Evolutionary conservation across 208 protist species (phyloP), one percentile per base, ranked within the genome.

Genomic region (Angomonas ambiguus): DNA sequence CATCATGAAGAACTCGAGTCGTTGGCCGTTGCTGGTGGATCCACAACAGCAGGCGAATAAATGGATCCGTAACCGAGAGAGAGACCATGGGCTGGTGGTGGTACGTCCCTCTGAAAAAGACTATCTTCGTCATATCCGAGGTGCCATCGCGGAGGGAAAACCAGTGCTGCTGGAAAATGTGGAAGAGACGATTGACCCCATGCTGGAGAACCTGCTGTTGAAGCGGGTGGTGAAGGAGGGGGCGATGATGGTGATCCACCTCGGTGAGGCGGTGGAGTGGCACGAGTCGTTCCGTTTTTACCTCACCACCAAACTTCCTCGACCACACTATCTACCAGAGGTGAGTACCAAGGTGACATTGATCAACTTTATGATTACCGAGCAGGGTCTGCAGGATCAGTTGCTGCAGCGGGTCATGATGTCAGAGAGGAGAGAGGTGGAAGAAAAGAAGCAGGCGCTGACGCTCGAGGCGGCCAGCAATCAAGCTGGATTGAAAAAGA

Each of bases 311-410:
- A 98, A 98, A 76, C 87, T 99, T 32, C 94, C 96, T 1, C 95
- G 98, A 51, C 98, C 98, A 49, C 93, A 98, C 82, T 99, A 98
- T 78, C 84, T 93, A 18, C 98, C 98, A 2, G 98, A 99, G 83
- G 86, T 96, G 48, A 94, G 88, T 27, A 96, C 96, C 31, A 99
- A 99, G 80, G 94, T 98, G 28, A 97, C 91, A 8, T 78, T 99
- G 33, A 89, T 99, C 61, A 99, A 99, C 81, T 99, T 98, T 65
- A 97, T 94, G 79, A 98, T 99, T 64, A 99, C 97, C 5, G 87
- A 95, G 70, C 77, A 92, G 20, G 98, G 98, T 31, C 76, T 99
- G 62, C 87, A 97, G 72, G 97, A 99, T 63, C 97, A 99, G 80
- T 75, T 99, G 31, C 82, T 99, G 57, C 92, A 92, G 71, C 89